Conservation (phyloP, 208 protist species). For the Acanthamoeba royreba region DNA sequence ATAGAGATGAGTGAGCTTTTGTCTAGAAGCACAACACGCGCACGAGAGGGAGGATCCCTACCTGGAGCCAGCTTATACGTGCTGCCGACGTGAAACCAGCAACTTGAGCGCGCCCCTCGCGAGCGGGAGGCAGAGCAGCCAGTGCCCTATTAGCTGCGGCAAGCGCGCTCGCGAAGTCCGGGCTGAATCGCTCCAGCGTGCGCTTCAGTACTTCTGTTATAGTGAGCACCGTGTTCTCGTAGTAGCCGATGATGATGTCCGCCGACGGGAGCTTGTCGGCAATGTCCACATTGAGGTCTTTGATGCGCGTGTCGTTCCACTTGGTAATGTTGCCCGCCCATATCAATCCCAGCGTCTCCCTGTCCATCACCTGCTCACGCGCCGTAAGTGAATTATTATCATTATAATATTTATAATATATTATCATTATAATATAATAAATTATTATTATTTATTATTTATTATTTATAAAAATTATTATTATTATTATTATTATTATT, state of each 20-base stretch:
- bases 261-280: neutral
- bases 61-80: neutral
- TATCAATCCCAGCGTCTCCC: constrained; percentile 9
- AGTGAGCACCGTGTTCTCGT: neutral
- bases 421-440: no score
- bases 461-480: no score
- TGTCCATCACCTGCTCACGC: neutral
- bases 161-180: neutral
- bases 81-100: neutral
- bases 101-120: neutral
- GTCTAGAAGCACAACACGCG: no score
- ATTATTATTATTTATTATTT: no score
- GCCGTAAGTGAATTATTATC: no score
- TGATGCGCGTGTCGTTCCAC: neutral
- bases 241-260: neutral
- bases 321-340: constrained; percentile 9
- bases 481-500: no score
- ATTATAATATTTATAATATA: no score
- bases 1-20: neutral
- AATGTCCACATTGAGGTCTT: neutral
- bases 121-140: neutral
- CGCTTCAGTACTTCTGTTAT: neutral
- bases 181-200: neutral
- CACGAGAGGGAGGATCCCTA: no score
- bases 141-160: neutral